phyloP scores from a whole-genome alignment of 257 asterid species.

The Fraxinus cuspidata region DNA sequence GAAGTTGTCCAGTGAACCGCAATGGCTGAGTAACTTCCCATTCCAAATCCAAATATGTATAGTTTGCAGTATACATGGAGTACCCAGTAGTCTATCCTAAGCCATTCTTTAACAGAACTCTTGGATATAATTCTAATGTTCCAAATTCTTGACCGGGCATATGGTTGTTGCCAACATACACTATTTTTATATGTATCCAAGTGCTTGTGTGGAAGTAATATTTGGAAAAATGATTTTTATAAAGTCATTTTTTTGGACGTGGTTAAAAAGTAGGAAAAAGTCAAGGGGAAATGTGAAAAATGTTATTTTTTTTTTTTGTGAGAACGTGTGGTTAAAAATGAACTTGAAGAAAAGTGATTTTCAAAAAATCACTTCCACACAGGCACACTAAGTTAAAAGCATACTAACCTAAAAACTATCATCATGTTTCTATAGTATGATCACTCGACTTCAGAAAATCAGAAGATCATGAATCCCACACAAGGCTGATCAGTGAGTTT shows the following conservation, averaged over 20 bases:
- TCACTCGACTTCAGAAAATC: not conserved
- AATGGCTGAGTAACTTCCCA: not conserved
- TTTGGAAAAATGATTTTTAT: no score
- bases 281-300: no score
- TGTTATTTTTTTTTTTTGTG: no score
- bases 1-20: slow-evolving; percentile 11
- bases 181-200: slow-evolving; percentile 6
- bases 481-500: not conserved
- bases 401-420: not conserved
- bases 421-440: no score
- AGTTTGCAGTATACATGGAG: not conserved
- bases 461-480: not conserved
- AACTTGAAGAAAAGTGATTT: no score
- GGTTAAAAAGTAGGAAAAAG: no score
- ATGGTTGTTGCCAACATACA: not conserved
- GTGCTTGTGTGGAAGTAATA: no score
- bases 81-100: not conserved
- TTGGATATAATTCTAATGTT: not conserved
- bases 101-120: slow-evolving; percentile 1
- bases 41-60: not conserved
- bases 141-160: not conserved
- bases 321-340: no score
- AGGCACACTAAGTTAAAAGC: no score
- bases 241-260: no score
- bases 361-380: no score